Base-by-base conservation (phyloP, 179 eudicot genomes). In the Beta lomatogona region DNA sequence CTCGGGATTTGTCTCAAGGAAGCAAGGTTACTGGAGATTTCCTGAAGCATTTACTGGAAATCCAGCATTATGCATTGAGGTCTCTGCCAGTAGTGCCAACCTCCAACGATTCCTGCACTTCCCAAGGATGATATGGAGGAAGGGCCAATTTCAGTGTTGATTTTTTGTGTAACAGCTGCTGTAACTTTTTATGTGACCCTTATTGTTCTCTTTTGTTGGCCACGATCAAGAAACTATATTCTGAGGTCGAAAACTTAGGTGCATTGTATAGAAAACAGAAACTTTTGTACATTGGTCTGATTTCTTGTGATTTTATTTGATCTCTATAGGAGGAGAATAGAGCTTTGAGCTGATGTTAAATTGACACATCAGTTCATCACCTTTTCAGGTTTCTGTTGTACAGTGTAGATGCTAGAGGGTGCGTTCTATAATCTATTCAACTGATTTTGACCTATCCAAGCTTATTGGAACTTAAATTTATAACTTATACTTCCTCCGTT, bases 11-110 rank as follows among this genome's bases (percentile, higher is more conserved):
- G 88, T 95, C 18, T 85, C 92, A 11, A 86, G 80, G 46, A 90
- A 87, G 75, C 86, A 87, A 71, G 96, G 90, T 19, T 92, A 85
- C 85, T 86, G 88, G 88, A 86, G 88, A 85, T 93, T 93, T 83
- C 93, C 95, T 1, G 94, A 93, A 79, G 98, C 97, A 64, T 93
- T 95, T 77, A 90, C 89, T 0, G 98, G 97, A 41, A 95, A 95
- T 81, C 93, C 93, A 7, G 90, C 80, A 16, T 78, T 95, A 78
- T 95, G 98, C 66, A 81, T 91, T 68, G 97, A 91, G 88, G 77
- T 90, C 16, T 87, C 94, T 61, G 84, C 82, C 41, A 89, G 89
- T 67, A 88, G 13, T 92, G 97, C 80, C 86, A 80, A 84, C 89
- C 79, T 36, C 88, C 85, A 66, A 82, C 86, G 19, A 80, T 84